A percentile compares a stretch with the other conserved stretches of the same genome.
Conservation (phyloP, 2,329 filamentous ascomycete species). For the Talaromyces sp. region DNA sequence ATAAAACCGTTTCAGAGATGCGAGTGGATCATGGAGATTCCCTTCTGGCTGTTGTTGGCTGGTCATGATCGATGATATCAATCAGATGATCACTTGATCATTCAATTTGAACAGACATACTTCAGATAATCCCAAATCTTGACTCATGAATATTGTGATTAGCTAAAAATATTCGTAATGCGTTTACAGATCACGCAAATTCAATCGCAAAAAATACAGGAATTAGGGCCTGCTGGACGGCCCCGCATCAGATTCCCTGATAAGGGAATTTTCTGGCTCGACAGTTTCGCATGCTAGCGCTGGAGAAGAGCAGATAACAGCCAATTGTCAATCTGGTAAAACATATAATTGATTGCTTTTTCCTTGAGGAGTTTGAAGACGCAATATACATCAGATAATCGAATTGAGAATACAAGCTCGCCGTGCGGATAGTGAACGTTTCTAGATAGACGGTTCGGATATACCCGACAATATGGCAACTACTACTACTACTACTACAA, state of each 20-base stretch:
- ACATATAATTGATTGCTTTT: background rate
- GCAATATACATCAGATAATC: background rate
- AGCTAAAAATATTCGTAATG: background rate
- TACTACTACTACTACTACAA: background rate
- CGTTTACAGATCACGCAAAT: background rate
- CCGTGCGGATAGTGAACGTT: background rate
- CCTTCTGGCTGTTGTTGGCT: background rate
- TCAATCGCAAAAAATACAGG: background rate
- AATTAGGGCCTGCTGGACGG: background rate
- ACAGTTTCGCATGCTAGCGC: background rate
- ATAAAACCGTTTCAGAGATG: slow-evolving; percentile 3
- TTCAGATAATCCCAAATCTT: background rate
- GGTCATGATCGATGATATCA: background rate
- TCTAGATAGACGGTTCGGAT: background rate
- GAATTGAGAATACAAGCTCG: background rate
- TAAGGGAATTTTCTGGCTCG: slow-evolving; percentile 1
- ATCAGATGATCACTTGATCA: background rate
- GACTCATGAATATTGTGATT: background rate
- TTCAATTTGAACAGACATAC: background rate
- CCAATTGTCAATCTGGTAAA: background rate
- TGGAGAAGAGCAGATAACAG: background rate
- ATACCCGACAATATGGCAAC: background rate
- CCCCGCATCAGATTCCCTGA: background rate
- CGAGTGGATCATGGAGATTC: background rate
- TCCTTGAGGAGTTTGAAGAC: background rate